These are phyloP conservation scores for Neocatenulostroma microsporum DNA, from an alignment of 2,329 filamentous ascomycete species.

Conservation along the genomic window DNA sequence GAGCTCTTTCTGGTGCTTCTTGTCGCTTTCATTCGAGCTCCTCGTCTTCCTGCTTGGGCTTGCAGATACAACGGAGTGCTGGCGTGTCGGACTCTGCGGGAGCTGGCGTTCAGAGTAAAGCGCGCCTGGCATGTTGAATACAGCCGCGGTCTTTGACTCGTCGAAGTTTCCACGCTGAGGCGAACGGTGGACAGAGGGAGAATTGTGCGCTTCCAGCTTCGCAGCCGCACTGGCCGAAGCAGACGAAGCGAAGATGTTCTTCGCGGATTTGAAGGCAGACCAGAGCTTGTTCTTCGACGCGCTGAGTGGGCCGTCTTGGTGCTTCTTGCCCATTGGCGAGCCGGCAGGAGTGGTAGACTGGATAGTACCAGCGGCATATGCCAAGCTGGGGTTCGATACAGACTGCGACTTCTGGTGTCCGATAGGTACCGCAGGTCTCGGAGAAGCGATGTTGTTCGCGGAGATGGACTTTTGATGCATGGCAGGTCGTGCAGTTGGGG, in stretches of 20 bases:
- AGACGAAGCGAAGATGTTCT: conserved; percentile 74
- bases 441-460: conserved; percentile 37
- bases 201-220: conserved; percentile 44
- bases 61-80: conserved; percentile 20
- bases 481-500: conserved; percentile 37
- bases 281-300: conserved; percentile 90
- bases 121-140: conserved; percentile 28
- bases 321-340: conserved; percentile 46
- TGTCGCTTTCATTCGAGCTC: conserved; percentile 54
- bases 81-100: conserved; percentile 17
- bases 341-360: conserved; percentile 49
- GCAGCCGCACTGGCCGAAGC: conserved; percentile 51
- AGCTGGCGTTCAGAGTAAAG: conserved; percentile 24
- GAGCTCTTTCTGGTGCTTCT: conserved; percentile 53
- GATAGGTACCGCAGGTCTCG: conserved; percentile 31
- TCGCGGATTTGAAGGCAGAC: conserved; percentile 81
- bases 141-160: conserved; percentile 13
- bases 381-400: conserved; percentile 34
- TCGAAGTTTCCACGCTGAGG: conserved; percentile 11
- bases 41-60: conserved; percentile 44
- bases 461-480: conserved; percentile 32
- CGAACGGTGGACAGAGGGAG: conserved; percentile 18
- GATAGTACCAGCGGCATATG: conserved; percentile 22
- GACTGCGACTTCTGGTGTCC: conserved; percentile 52
- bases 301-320: conserved; percentile 71